Percentiles rank a stretch among this genome's conserved stretches.
Conservation (phyloP, 2,329 filamentous ascomycete genomes). For the Rosellinia necatrix region DNA sequence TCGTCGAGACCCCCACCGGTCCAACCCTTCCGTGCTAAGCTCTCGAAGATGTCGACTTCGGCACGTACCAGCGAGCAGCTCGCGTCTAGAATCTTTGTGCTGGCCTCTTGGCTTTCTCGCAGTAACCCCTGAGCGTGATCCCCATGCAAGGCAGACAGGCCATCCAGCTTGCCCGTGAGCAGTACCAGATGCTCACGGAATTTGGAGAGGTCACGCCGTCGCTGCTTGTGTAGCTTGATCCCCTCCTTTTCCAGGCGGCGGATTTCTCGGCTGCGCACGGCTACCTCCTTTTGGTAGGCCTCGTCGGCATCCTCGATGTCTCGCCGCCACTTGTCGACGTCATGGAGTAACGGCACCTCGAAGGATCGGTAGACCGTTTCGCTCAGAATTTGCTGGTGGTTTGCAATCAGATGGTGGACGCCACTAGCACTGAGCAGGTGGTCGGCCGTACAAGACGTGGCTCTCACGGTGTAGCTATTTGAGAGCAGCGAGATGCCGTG, state of each 20-base stretch:
- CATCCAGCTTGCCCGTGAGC: conserved; percentile 65
- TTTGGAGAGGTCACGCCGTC: conserved; percentile 62
- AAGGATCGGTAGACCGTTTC: conserved; percentile 72
- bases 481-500: conserved; percentile 19
- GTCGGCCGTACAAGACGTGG: conserved; percentile 64
- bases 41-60: conserved; percentile 72
- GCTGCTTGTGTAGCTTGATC: conserved; percentile 63
- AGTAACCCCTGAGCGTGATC: conserved; percentile 64
- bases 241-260: conserved; percentile 68
- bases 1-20: conserved; percentile 69
- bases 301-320: conserved; percentile 69
- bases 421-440: conserved; percentile 65
- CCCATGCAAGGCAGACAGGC: conserved; percentile 63
- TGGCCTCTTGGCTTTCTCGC: conserved; percentile 68
- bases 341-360: conserved; percentile 71
- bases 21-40: conserved; percentile 70
- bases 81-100: conserved; percentile 64
- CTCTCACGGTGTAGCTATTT: conserved; percentile 52
- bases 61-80: conserved; percentile 68
- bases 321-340: conserved; percentile 67
- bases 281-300: conserved; percentile 60
- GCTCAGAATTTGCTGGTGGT: conserved; percentile 71
- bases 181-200: conserved; percentile 68
- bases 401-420: conserved; percentile 69
- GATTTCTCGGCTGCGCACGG: conserved; percentile 63